Base-by-base conservation (phyloP, 1,284 basidiomycete species). In the Tylopilus sp. region DNA sequence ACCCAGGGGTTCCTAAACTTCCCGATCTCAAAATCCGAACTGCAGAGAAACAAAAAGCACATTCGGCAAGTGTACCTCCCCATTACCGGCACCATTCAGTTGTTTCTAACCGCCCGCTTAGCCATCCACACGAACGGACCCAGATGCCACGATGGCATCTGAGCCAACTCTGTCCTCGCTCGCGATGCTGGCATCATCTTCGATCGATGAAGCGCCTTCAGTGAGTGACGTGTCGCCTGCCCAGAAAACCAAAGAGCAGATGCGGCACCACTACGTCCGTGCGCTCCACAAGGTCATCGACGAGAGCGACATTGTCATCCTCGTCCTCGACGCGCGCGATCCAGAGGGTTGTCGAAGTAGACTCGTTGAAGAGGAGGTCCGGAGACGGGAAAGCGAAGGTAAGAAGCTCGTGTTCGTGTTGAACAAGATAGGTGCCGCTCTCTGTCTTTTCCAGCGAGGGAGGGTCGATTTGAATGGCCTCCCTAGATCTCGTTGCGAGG, bases 221-320 rank as follows among this genome's bases (percentile, higher is more conserved):
- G 67, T 59, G 7, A 52, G 53, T 8, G 59, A 59, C 2, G 52
- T 42, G 31, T 48, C 61, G 29, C 35, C 63, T 42, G 52, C 60
- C 55, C 68, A 62, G n/a, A 82, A 77, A 62, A 85, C 81, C 7
- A 81, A 82, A 67, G 82, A 85, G 66, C 78, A 89, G 61, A 59
- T 82, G 55, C 81, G 75, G 52, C 79, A 74, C 61, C 83, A 85
- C 68, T 89, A 81, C 69, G 76, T 88, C 53, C 85, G 82, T 48
- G 78, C 78, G 13, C 73, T 99, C 30, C 84, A 93, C 68, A 95
- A 92, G 71, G 95, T 99, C 40, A 86, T 99, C 50, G 92, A 97
- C 58, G 80, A 94, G 58, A 86, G 88, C 51, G 96, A 99, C 66
- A 91, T 99, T 26, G 73, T 99, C 46, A 80, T 98, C 26, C 75